phyloP scores from a whole-genome alignment of 208 protist species.

The Leishmania major region DNA sequence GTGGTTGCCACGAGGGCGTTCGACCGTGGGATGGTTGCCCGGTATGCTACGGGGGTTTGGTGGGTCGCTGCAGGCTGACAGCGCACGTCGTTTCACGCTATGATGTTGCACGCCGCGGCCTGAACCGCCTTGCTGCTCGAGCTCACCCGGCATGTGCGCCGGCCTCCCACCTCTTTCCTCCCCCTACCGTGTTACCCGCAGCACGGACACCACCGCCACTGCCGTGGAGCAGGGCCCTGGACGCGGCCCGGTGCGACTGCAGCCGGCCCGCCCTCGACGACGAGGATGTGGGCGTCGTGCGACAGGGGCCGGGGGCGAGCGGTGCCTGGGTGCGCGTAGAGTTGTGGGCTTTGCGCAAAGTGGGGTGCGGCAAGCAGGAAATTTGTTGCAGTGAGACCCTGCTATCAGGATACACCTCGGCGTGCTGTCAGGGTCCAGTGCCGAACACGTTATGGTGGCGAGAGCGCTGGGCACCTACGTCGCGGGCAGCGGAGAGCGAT shows the following conservation, averaged over 20 bases:
- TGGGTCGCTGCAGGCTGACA: neutral
- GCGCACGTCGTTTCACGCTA: neutral
- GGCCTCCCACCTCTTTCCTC: neutral
- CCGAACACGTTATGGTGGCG: neutral
- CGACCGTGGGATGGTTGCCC: neutral
- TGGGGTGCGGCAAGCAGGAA: too few species aligned
- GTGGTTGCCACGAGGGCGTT: neutral
- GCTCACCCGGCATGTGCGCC: neutral
- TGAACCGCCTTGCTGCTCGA: neutral
- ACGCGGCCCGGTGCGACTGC: too few species aligned
- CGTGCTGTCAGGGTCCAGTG: too few species aligned
- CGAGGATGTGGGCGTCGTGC: neutral
- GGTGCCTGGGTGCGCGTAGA: too few species aligned
- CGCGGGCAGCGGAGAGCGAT: neutral
- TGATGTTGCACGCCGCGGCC: neutral
- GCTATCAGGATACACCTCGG: too few species aligned
- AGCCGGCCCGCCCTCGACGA: neutral
- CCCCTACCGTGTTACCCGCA: neutral
- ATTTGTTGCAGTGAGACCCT: too few species aligned
- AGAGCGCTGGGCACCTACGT: too few species aligned
- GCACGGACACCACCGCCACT: neutral
- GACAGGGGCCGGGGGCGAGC: neutral
- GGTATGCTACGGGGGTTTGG: neutral
- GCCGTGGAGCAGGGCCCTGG: too few species aligned
- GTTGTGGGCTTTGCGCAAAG: too few species aligned